These are phyloP conservation scores for Graphiopsis chlorocephala DNA, from an alignment of 2,329 filamentous ascomycete species.

Conservation along the genomic window DNA sequence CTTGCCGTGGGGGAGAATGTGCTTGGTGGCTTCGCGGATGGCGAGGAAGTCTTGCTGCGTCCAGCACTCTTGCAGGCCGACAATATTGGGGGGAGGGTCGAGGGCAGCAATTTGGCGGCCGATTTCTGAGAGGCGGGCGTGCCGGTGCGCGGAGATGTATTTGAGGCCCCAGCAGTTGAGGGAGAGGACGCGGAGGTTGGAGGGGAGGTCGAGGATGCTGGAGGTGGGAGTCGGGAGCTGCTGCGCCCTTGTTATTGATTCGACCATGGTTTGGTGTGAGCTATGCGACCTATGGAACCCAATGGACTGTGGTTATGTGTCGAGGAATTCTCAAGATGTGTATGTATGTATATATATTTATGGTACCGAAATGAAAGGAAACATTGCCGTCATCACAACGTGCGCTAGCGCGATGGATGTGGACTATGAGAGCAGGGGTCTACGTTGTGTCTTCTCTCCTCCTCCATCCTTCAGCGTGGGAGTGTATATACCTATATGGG, in stretches of 20 bases:
- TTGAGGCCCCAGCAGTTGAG: conserved; percentile 98
- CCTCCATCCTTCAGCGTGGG: not conserved
- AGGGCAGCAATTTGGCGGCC: conserved; percentile 71
- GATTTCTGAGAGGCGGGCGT: conserved; percentile 77
- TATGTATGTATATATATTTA: not conserved
- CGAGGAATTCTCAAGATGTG: not conserved
- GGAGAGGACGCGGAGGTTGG: conserved; percentile 72
- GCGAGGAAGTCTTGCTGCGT: conserved; percentile 77
- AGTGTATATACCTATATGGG: not conserved
- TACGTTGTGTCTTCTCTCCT: not conserved
- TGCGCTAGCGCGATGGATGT: not conserved
- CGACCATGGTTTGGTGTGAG: not conserved
- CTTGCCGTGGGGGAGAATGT: conserved; percentile 82
- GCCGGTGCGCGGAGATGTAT: conserved; percentile 74
- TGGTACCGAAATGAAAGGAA: not conserved
- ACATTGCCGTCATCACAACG: not conserved
- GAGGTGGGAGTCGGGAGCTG: not conserved
- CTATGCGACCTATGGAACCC: not conserved
- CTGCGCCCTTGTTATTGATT: not conserved
- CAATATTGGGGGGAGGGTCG: conserved; percentile 72
- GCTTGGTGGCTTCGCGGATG: conserved; percentile 70
- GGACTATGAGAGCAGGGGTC: not conserved
- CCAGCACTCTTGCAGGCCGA: conserved; percentile 95
- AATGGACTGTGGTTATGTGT: not conserved
- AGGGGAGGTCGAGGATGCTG: conserved; percentile 12